phyloP scores from a whole-genome alignment of 202 grass and related monocot species.

The Panicum hallii region DNA sequence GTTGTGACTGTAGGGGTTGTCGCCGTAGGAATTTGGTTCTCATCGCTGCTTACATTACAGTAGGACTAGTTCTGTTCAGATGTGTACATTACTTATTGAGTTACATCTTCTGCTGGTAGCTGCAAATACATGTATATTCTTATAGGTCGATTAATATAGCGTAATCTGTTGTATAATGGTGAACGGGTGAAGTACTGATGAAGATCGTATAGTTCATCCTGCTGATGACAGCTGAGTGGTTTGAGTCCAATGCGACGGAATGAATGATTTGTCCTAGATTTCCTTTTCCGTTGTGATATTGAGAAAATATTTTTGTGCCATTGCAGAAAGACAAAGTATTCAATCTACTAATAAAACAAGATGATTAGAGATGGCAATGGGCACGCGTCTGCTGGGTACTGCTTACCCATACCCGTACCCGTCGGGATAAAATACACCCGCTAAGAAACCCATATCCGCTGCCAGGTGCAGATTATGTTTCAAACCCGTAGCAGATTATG shows the following conservation, averaged over 20 bases:
- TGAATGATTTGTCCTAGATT: neutral
- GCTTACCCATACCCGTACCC: too few species aligned
- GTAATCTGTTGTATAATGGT: conserved; percentile 16
- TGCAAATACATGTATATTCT: conserved; percentile 49
- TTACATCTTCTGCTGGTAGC: conserved; percentile 23
- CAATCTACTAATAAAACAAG: neutral
- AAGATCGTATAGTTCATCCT: conserved; percentile 25
- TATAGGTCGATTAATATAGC: conserved; percentile 25
- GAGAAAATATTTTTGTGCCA: neutral
- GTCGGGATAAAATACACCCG: too few species aligned
- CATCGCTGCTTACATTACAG: conserved; percentile 67
- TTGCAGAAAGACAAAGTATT: neutral
- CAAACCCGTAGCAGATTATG: too few species aligned
- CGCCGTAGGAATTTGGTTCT: conserved; percentile 84
- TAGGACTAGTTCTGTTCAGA: conserved; percentile 47
- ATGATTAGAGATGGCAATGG: too few species aligned
- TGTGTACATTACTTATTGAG: conserved; percentile 33
- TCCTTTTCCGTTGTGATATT: neutral
- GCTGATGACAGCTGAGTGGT: neutral
- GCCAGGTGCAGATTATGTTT: too few species aligned
- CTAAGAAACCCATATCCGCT: too few species aligned
- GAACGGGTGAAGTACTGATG: conserved; percentile 32
- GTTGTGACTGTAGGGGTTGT: conserved; percentile 77
- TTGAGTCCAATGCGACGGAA: neutral
- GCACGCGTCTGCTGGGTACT: too few species aligned